Base-by-base conservation (phyloP, 192 early-diverging fungal genomes). In the Gryganskiella cystojenkinii region DNA sequence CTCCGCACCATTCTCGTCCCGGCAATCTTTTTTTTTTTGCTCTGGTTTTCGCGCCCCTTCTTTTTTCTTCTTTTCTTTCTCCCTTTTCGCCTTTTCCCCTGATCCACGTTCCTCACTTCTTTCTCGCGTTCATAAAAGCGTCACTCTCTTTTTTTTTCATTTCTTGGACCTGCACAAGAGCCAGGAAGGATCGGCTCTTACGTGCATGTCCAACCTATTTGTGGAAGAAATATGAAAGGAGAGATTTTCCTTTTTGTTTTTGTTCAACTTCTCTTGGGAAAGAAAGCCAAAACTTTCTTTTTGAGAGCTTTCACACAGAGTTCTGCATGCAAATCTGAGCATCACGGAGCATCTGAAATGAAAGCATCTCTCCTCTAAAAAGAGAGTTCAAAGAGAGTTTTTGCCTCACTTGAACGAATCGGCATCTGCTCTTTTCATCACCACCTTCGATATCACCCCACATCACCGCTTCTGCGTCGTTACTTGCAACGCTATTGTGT, bases 301-400 rank as follows among this genome's bases (percentile, higher is more conserved):
- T 52, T 63, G 49, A 63, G 61, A 63, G 60, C 46, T 13, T 40
- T 40, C 7, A 40, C 5, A 13, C 37, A 9, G 7, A 40, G 5
- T 40, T 13, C 5, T 40, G 13, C 37, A 40, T 40, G 37, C 37
- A 40, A 40, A 40, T 13, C 37, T 13, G 37, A 40, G n/a, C n/a
- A n/a, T n/a, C n/a, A n/a, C n/a, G n/a, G n/a, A n/a, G n/a, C n/a
- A n/a, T n/a, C n/a, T n/a, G n/a, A n/a, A n/a, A n/a, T n/a, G n/a
- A n/a, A n/a, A n/a, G n/a, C n/a, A n/a, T 40, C 37, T 13, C 37
- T 40, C 37, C 13, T 13, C 34, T 28, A 64, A 31, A 67, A 64
- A 73, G 11, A 75, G 71, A 75, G 71, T 75, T 75, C 58, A 75
- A 58, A 61, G 64, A 75, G 65, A 57, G 71, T 75, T 75, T 72